Percentiles rank a stretch among this genome's conserved stretches.
Evolutionary conservation across 1,284 basidiomycete species (phyloP).

Genomic region (Pseudozyma tsukubaensis): DNA sequence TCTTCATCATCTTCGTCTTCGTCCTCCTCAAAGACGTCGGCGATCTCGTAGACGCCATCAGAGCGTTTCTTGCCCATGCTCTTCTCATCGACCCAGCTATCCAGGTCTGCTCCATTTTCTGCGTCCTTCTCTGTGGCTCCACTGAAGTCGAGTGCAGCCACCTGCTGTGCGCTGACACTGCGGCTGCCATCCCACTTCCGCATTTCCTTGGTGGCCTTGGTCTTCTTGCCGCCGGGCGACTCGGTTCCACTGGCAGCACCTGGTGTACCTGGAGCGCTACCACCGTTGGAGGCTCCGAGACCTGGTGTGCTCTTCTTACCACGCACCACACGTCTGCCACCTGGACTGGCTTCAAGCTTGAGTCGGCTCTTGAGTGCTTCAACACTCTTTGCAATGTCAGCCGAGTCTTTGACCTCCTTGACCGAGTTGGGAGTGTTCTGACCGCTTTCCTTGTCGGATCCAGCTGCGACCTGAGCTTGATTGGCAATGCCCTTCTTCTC

Average conservation of each 20-base stretch:
- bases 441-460: conserved; percentile 45
- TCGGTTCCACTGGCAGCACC: conserved; percentile 40
- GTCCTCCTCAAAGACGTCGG: conserved; percentile 76
- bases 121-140: conserved; percentile 73
- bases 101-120: conserved; percentile 65
- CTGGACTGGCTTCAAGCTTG: conserved; percentile 71
- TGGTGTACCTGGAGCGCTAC: conserved; percentile 71
- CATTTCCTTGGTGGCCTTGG: conserved; percentile 79
- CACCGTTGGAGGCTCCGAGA: conserved; percentile 67
- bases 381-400: conserved; percentile 91
- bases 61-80: conserved; percentile 82
- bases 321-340: conserved; percentile 72
- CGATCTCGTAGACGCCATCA: conserved; percentile 91
- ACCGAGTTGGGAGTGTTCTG: conserved; percentile 42
- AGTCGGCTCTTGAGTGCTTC: conserved; percentile 87
- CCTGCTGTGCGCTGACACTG: conserved; percentile 81
- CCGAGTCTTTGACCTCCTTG: conserved; percentile 76
- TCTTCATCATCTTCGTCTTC: conserved; percentile 70
- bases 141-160: conserved; percentile 87
- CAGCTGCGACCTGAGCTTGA: conserved; percentile 28
- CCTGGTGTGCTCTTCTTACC: conserved; percentile 70
- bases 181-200: conserved; percentile 89
- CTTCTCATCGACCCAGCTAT: conserved; percentile 73
- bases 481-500: conserved; percentile 41
- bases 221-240: conserved; percentile 69